Base-by-base conservation (phyloP, 257 asterid genomes). In the Gardenia jasminoides region DNA sequence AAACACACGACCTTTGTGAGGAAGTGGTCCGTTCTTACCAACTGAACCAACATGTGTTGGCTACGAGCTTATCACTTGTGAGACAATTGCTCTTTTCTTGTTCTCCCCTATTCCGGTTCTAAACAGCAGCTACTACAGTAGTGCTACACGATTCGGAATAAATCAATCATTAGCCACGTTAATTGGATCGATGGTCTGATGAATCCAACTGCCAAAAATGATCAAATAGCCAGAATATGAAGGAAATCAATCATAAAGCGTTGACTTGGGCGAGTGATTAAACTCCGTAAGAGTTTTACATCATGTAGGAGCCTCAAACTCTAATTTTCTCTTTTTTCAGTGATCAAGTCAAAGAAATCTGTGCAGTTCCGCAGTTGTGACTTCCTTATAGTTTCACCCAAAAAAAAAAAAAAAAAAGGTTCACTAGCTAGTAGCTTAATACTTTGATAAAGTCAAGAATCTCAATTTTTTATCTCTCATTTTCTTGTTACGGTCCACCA, bases 361-460 rank as follows among this genome's bases (percentile, higher is more conserved):
- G 43, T 76, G 28, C 16, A 41, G 4, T 58, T 1, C 0, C 12
- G 0, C 13, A 54, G 30, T 69, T 69, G 74, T 10, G 19, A 10
- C 33, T 41, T 22, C 10, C 22, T 41, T 20, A 69, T 41, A 13
- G 41, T 69, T 41, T 9, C 16, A 44, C 74, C 12, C 6, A 22
- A 62, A 36, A 36, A 1, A 62, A 62, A 62, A 62, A 8, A 47
- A 47, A 56, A 26, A 26, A 61, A 10, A 3, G 0, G 20, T 26
- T 28, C 31, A 64, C 41, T 64, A 30, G 12, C 41, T 64, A 30
- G 12, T 22, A 58, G 65, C 36, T 28, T 64, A 58, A 30, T 2
- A 50, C n/a, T 74, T 84, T 80, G 84, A 80, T 84, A 26, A 30
- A 78, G 76, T 80, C 80, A 77, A 58, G 15, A 69, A 68, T 26